Evolutionary conservation across 805 yeast species (phyloP).

Genomic region (Kuraishia floccosa): DNA sequence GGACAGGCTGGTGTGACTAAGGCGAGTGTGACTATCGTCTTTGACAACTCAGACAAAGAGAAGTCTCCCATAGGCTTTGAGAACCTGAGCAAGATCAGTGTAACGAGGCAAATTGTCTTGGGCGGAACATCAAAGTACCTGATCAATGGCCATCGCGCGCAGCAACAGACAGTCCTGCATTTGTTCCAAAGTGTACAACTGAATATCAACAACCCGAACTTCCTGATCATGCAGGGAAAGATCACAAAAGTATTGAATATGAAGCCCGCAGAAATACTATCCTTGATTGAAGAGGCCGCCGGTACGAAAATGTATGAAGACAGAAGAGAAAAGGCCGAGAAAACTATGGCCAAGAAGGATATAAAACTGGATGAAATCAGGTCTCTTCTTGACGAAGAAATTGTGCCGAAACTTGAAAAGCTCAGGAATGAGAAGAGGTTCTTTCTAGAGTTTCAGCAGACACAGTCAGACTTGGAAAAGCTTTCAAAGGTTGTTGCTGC

Average conservation of each 20-base stretch:
- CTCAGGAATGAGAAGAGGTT: conserved; percentile 72
- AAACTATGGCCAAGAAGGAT: conserved; percentile 87
- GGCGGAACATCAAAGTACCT: conserved; percentile 91
- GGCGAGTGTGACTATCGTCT: conserved; percentile 93
- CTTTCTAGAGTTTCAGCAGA: conserved; percentile 78
- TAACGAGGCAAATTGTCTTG: conserved; percentile 80
- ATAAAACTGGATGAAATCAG: conserved; percentile 72
- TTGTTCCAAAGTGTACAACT: conserved; percentile 91
- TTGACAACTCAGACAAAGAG: conserved; percentile 69
- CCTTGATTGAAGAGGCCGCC: conserved; percentile 95
- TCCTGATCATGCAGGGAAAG: conserved; percentile 96
- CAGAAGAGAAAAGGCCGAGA: conserved; percentile 81
- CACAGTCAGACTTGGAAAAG: conserved; percentile 71
- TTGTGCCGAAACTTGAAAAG: conserved; percentile 82
- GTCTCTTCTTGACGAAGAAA: conserved; percentile 67
- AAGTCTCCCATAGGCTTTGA: conserved; percentile 86
- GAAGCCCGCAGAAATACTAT: conserved; percentile 84
- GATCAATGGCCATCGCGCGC: conserved; percentile 94
- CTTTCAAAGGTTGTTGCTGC: conserved; percentile 66
- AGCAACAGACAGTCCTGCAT: conserved; percentile 83
- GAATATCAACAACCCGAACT: conserved; percentile 94
- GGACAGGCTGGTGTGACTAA: conserved; percentile 98
- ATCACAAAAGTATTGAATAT: conserved; percentile 94
- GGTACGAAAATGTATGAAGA: conserved; percentile 96
- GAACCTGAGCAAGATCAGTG: conserved; percentile 65